Percentiles rank a stretch among this genome's conserved stretches.
Conservation (phyloP, 78 protist species). For the Trichosphaerium sp. region DNA sequence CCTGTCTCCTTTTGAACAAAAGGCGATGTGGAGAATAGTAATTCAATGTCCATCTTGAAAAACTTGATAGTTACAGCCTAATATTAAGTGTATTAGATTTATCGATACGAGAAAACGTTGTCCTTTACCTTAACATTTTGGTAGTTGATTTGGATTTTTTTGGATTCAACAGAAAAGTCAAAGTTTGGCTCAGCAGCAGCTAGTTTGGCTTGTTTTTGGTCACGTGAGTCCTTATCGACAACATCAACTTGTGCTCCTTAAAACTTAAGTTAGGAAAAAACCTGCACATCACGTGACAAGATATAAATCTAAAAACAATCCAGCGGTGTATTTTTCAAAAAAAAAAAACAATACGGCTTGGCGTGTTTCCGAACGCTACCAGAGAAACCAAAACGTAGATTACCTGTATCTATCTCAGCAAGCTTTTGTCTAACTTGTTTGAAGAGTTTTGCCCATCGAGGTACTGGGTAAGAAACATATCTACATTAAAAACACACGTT, state of each 20-base stretch:
- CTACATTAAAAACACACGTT: no score
- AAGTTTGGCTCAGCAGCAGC: slow-evolving; percentile 23
- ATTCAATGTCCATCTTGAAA: slow-evolving; percentile 39
- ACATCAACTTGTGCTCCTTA: slow-evolving; percentile 1
- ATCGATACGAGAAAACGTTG: no score
- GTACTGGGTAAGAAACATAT: slow-evolving; percentile 34
- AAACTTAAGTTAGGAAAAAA: no score
- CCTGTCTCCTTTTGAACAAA: slow-evolving; percentile 42
- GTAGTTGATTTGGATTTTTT: slow-evolving; percentile 20
- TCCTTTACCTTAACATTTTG: slow-evolving; percentile 3
- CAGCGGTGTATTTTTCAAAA: no score
- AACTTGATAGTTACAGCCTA: slow-evolving; percentile 19
- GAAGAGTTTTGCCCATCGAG: slow-evolving; percentile 27
- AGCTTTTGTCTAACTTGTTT: slow-evolving; percentile 17
- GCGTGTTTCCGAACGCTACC: no score
- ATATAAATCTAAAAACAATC: no score
- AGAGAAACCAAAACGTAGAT: no score
- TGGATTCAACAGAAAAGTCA: slow-evolving; percentile 6
- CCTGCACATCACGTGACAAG: no score
- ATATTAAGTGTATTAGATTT: no score
- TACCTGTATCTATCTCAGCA: slow-evolving; percentile 4
- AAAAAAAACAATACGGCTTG: no score
- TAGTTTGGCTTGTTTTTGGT: slow-evolving; percentile 18
- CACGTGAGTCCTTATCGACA: slow-evolving; percentile 20
- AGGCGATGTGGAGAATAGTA: slow-evolving; percentile 33